Conservation (phyloP, 805 yeast species). For the Saccharomyces mikatae region DNA sequence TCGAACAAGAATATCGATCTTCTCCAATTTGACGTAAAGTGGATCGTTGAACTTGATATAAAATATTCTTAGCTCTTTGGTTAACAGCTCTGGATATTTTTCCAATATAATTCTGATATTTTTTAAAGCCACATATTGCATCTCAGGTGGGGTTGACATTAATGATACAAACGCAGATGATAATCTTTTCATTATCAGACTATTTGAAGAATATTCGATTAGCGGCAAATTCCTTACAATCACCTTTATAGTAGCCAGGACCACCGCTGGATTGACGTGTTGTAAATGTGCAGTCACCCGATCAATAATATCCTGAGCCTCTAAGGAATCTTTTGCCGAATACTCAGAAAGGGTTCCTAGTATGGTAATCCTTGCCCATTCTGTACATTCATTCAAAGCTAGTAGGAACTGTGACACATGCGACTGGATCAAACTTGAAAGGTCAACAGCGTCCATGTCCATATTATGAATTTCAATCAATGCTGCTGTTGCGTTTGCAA, state of each 20-base stretch:
- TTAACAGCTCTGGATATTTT: constrained; percentile 71
- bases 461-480: constrained; percentile 72
- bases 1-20: constrained; percentile 66
- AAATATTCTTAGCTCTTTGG: constrained; percentile 78
- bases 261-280: constrained; percentile 95
- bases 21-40: constrained; percentile 65
- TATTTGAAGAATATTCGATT: constrained; percentile 24
- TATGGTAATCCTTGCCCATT: constrained; percentile 95
- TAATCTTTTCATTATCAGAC: constrained; percentile 52
- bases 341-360: constrained; percentile 74
- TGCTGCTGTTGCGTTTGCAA: constrained; percentile 86
- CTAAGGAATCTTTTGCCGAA: constrained; percentile 45
- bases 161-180: constrained; percentile 82
- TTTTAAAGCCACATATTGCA: constrained; percentile 86
- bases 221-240: constrained; percentile 59
- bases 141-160: constrained; percentile 84
- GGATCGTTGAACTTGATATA: constrained; percentile 86
- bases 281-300: constrained; percentile 90
- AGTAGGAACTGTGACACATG: constrained; percentile 55
- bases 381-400: constrained; percentile 94
- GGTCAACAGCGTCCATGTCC: constrained; percentile 45
- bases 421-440: constrained; percentile 32
- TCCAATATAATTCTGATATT: constrained; percentile 85
- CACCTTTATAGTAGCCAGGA: constrained; percentile 74
- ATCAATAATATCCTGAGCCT: constrained; percentile 80